These are phyloP conservation scores for Ophiostoma ips DNA, from an alignment of 2,329 filamentous ascomycete species.

Conservation along the genomic window DNA sequence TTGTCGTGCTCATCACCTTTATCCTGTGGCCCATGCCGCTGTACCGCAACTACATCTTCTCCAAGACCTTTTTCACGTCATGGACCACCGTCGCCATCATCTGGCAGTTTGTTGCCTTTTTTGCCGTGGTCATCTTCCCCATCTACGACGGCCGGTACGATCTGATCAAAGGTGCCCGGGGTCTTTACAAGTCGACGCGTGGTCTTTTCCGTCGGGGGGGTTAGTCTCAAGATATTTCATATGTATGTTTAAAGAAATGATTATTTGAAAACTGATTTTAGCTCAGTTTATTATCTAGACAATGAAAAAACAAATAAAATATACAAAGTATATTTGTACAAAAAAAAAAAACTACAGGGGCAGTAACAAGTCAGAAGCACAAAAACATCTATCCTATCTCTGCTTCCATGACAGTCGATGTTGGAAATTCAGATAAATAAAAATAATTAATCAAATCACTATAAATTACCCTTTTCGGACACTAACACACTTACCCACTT, in stretches of 20 bases:
- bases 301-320: too few species aligned
- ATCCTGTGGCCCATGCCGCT: constrained; percentile 35
- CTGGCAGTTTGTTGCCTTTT: constrained; percentile 34
- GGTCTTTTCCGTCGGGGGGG: not conserved
- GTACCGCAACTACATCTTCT: constrained; percentile 35
- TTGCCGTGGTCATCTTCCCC: constrained; percentile 31
- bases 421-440: too few species aligned
- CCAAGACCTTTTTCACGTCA: constrained; percentile 29
- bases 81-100: constrained; percentile 31
- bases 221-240: too few species aligned
- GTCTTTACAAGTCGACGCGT: not conserved
- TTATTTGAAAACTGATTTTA: too few species aligned
- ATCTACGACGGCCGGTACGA: constrained; percentile 27
- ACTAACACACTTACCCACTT: constrained; percentile 1
- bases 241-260: too few species aligned
- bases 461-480: not conserved
- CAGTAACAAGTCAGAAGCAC: too few species aligned
- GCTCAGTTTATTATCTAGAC: too few species aligned
- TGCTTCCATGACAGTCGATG: too few species aligned
- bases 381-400: too few species aligned
- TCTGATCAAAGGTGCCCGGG: constrained; percentile 2
- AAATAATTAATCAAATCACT: too few species aligned
- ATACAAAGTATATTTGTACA: too few species aligned
- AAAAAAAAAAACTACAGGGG: too few species aligned
- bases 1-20: constrained; percentile 28